Base-by-base conservation (phyloP, 768 basidiomycete genomes). In the Candolleomyces eurysporus region DNA sequence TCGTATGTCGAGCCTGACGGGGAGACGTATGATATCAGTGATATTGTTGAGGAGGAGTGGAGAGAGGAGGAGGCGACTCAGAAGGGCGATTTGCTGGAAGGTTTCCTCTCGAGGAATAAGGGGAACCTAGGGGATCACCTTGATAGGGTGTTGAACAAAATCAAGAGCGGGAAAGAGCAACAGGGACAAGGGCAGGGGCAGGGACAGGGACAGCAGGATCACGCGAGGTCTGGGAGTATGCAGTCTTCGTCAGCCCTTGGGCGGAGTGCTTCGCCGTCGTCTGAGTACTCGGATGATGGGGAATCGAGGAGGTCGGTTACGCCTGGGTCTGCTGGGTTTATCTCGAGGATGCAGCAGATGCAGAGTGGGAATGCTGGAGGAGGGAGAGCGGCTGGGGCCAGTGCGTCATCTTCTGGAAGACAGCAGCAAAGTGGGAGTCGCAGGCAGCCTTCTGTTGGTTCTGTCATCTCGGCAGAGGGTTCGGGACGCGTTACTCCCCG, bases 1-100 rank as follows among this genome's bases (percentile, higher is more conserved):
- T 97, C 96, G 43, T 98, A 94, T 71, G 90, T 98, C 46, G 89
- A 94, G 63, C 82, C 86, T 3, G 93, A 95, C 63, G 96, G 95
- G 2, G 92, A 92, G 75, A 90, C 90, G 0, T 91, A 88, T 68
- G 96, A 98, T 72, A 94, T 98, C 71, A 94, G 92, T 67, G 90
- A 96, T 64, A 89, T 97, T 54, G 83, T 98, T 51, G 94, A 96
- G 69, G 86, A 92, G 73, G 96, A 96, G 66, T 90, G 91, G 82
- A 78, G 84, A n/a, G 85, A 82, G 31, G 77, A 26, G 19, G 22
- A 14, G 48, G 45, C 43, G 75, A 72, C 43, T 46, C 65, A 46
- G 69, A 77, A 32, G 42, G 79, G 78, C 45, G 91, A 93, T 66
- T 75, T 93, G 19, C 73, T 94, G 43, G 86, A 90, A 68, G 86